A percentile compares a stretch with the other conserved stretches of the same genome.
Conservation (phyloP, 805 yeast species). For the Saturnispora mendoncae region DNA sequence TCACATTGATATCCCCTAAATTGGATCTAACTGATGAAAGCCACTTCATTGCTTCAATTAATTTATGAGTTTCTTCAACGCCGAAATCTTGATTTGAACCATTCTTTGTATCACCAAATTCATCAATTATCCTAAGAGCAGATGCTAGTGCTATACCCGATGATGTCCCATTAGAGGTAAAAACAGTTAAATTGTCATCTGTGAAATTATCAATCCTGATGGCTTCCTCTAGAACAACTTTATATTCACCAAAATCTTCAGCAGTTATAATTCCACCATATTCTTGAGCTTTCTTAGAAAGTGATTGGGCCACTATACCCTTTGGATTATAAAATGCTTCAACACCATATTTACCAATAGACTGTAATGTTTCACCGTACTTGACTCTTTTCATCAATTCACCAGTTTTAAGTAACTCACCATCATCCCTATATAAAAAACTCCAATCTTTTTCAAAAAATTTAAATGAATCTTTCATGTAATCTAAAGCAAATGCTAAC, state of each 20-base stretch:
- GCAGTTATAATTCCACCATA: slow-evolving; percentile 60
- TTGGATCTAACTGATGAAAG: slow-evolving; percentile 79
- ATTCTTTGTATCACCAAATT: slow-evolving; percentile 24
- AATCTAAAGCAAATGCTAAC: slow-evolving; percentile 34
- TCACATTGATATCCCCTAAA: slow-evolving; percentile 55
- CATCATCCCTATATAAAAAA: slow-evolving; percentile 35
- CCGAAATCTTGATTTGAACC: slow-evolving; percentile 33
- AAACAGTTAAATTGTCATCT: slow-evolving; percentile 28
- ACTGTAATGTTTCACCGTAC: slow-evolving; percentile 57
- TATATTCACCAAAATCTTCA: slow-evolving; percentile 61
- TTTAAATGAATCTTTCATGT: slow-evolving; percentile 29
- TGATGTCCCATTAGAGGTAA: slow-evolving; percentile 63
- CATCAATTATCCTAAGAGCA: slow-evolving; percentile 50
- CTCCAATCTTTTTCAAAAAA: slow-evolving; percentile 42
- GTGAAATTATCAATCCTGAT: slow-evolving; percentile 32
- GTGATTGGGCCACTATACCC: slow-evolving; percentile 58
- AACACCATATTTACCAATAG: slow-evolving; percentile 70
- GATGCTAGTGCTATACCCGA: slow-evolving; percentile 76
- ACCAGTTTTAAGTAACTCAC: slow-evolving; percentile 37
- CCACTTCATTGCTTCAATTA: slow-evolving; percentile 91
- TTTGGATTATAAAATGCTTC: slow-evolving; percentile 76
- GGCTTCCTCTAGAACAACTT: slow-evolving; percentile 40
- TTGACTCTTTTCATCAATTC: slow-evolving; percentile 52
- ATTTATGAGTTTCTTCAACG: slow-evolving; percentile 48
- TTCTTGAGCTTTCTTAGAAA: slow-evolving; percentile 41